phyloP scores from a whole-genome alignment of 75 land plant genomes.

The Adiantum capillusveneris region DNA sequence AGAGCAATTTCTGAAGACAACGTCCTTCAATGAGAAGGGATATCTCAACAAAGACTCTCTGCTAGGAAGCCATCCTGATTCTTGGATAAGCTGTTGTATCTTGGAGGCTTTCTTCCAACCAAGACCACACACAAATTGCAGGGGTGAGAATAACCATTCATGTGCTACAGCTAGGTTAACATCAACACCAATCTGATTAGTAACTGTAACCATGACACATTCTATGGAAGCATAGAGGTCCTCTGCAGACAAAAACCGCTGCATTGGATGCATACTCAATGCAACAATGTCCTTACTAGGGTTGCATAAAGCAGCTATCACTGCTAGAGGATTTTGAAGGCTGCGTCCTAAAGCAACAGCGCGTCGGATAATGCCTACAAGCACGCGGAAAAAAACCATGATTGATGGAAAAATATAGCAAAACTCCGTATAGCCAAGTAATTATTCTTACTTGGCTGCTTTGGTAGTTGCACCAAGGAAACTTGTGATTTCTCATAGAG shows the following conservation, averaged over 20 bases:
- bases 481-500: slow-evolving; percentile 85
- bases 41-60: slow-evolving; percentile 55
- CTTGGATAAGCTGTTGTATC: slow-evolving; percentile 57
- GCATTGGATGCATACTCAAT: slow-evolving; percentile 66
- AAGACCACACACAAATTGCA: slow-evolving; percentile 90
- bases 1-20: slow-evolving; percentile 71
- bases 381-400: not conserved
- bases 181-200: slow-evolving; percentile 91
- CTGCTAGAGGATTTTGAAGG: slow-evolving; percentile 90
- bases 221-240: slow-evolving; percentile 81
- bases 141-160: slow-evolving; percentile 91
- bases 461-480: slow-evolving; percentile 73
- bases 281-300: slow-evolving; percentile 80
- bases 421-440: too few species aligned
- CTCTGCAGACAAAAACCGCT: slow-evolving; percentile 62
- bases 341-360: slow-evolving; percentile 94
- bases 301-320: slow-evolving; percentile 90
- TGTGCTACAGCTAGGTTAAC: slow-evolving; percentile 80
- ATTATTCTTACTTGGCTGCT: slow-evolving; percentile 51
- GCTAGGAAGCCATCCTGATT: slow-evolving; percentile 53
- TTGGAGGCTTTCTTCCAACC: slow-evolving; percentile 89
- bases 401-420: too few species aligned
- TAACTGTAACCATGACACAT: slow-evolving; percentile 80
- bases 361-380: slow-evolving; percentile 79
- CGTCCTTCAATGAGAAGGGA: slow-evolving; percentile 46